Percentiles rank a stretch among this genome's conserved stretches.
These are phyloP conservation scores for Agrocybe chaxingu DNA, from an alignment of 768 basidiomycete species.

Conservation along the genomic window DNA sequence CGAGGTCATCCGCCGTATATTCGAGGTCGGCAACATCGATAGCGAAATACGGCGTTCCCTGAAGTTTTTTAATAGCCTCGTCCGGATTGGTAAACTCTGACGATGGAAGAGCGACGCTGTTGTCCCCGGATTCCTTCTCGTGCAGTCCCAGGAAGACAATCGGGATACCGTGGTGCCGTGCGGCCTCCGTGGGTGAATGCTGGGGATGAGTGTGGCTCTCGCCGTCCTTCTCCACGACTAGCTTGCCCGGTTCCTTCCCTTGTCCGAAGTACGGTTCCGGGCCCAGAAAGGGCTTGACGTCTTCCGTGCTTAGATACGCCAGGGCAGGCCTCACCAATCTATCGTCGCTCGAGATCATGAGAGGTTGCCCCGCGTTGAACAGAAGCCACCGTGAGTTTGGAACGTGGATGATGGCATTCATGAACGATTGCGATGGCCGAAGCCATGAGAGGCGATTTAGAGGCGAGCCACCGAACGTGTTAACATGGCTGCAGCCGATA, in stretches of 20 bases:
- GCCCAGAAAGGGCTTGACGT: slow-evolving; percentile 66
- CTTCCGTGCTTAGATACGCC: slow-evolving; percentile 55
- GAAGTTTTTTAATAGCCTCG: slow-evolving; percentile 50
- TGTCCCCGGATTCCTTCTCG: slow-evolving; percentile 40
- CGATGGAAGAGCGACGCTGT: slow-evolving; percentile 54
- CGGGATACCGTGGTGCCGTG: slow-evolving; percentile 54
- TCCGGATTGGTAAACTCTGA: slow-evolving; percentile 61
- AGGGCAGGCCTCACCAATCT: slow-evolving; percentile 31
- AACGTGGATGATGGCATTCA: slow-evolving; percentile 64
- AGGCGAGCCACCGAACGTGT: slow-evolving; percentile 58
- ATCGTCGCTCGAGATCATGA: slow-evolving; percentile 41
- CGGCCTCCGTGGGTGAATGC: slow-evolving; percentile 45
- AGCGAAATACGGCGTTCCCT: slow-evolving; percentile 86
- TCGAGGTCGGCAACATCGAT: slow-evolving; percentile 65
- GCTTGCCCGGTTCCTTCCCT: slow-evolving; percentile 43
- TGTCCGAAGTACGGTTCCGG: slow-evolving; percentile 71
- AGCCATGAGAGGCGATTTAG: slow-evolving; percentile 84
- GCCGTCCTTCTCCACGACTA: slow-evolving; percentile 27
- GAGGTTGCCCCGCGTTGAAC: slow-evolving; percentile 71
- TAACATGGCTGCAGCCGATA: slow-evolving; percentile 24
- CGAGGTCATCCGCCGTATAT: slow-evolving; percentile 27
- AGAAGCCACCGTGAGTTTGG: slow-evolving; percentile 73
- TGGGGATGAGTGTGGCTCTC: slow-evolving; percentile 16
- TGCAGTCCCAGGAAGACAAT: slow-evolving; percentile 81
- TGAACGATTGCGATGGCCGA: slow-evolving; percentile 66